Percentiles rank a stretch among this genome's conserved stretches.
phyloP scores from a whole-genome alignment of 495 filamentous ascomycete species.

The Penicilliopsis zonata region DNA sequence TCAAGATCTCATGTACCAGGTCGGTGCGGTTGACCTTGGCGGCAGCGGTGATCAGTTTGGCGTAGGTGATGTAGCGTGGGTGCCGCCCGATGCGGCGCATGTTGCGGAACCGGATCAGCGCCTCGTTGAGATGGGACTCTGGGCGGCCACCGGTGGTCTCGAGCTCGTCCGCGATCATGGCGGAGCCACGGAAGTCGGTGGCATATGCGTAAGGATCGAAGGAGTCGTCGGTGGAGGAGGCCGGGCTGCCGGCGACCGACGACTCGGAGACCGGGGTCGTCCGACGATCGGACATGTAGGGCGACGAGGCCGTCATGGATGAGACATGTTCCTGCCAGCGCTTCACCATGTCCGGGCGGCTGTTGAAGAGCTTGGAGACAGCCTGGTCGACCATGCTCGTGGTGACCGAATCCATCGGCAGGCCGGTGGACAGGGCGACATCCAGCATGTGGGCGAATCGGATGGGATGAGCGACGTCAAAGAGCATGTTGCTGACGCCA shows the following conservation, averaged over 20 bases:
- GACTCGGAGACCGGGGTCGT: slow-evolving; percentile 30
- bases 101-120: slow-evolving; percentile 71
- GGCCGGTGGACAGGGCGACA: slow-evolving; percentile 32
- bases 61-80: slow-evolving; percentile 89
- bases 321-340: slow-evolving; percentile 46
- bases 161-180: slow-evolving; percentile 75
- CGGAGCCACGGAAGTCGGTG: slow-evolving; percentile 85
- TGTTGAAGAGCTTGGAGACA: slow-evolving; percentile 36
- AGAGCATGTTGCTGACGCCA: slow-evolving; percentile 25
- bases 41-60: slow-evolving; percentile 84
- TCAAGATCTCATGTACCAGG: slow-evolving; percentile 73
- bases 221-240: slow-evolving; percentile 56
- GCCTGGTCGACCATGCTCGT: slow-evolving; percentile 43
- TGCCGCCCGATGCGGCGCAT: slow-evolving; percentile 87
- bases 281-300: slow-evolving; percentile 16
- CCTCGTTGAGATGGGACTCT: slow-evolving; percentile 64
- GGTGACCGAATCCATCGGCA: slow-evolving; percentile 39
- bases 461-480: slow-evolving; percentile 42
- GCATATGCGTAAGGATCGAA: slow-evolving; percentile 83
- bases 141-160: slow-evolving; percentile 58
- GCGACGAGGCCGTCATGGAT: slow-evolving; percentile 21
- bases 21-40: slow-evolving; percentile 70
- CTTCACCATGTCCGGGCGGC: slow-evolving; percentile 43
- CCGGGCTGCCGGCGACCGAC: slow-evolving; percentile 21
- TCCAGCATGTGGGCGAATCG: slow-evolving; percentile 53